These are phyloP conservation scores for Skeletonema menzelii DNA, from an alignment of 108 stramenopile genomes.

Conservation along the genomic window DNA sequence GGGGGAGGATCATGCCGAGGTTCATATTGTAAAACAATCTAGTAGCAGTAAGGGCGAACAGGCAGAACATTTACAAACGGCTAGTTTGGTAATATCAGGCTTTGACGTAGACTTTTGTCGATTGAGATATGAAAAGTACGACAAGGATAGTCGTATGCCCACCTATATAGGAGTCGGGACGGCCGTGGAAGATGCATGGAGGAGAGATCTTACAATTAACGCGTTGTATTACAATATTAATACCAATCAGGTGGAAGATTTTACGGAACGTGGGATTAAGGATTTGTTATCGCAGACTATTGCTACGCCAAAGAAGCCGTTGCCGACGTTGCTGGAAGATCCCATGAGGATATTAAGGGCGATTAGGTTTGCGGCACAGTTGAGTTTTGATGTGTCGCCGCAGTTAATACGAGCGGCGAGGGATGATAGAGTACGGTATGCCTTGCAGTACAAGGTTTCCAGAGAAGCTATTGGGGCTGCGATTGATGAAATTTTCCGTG, in stretches of 20 bases:
- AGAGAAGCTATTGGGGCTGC: conserved; percentile 1
- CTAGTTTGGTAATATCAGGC: not conserved
- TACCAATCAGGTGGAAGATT: conserved; percentile 31
- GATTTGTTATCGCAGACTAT: conserved; percentile 26
- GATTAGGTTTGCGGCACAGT: not conserved
- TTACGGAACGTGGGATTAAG: conserved; percentile 23
- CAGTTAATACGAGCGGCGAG: not conserved
- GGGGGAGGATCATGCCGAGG: not conserved
- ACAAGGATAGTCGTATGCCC: conserved; percentile 37
- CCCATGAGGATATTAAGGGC: no score
- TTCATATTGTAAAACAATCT: no score
- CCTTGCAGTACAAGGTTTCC: conserved; percentile 7
- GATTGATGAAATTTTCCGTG: not conserved
- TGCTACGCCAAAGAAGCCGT: not conserved
- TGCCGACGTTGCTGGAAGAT: no score
- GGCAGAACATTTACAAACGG: conserved; percentile 7
- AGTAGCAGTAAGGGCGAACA: conserved; percentile 2
- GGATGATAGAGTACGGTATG: not conserved
- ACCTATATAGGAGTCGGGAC: conserved; percentile 37
- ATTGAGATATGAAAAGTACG: conserved; percentile 4
- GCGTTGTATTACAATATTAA: conserved; percentile 55
- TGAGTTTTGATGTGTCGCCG: not conserved
- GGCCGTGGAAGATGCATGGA: conserved; percentile 48
- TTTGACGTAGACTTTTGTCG: conserved; percentile 1
- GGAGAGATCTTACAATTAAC: conserved; percentile 64